A percentile compares a stretch with the other conserved stretches of the same genome.
Conservation (phyloP, 371 early-diverging fungal species). For the Syncephalastrum racemosum region DNA sequence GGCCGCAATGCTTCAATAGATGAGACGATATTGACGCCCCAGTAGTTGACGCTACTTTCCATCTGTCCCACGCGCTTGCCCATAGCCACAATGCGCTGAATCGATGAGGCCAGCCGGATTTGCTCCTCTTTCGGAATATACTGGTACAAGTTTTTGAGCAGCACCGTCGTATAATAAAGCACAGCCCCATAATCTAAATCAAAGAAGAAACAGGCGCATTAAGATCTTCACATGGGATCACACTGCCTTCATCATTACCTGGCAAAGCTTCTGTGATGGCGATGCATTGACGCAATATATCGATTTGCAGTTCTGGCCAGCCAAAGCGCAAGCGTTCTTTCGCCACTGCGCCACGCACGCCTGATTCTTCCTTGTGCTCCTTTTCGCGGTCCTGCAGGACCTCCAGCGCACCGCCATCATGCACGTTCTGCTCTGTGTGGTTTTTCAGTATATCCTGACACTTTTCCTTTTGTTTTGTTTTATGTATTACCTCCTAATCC, state of each 20-base stretch:
- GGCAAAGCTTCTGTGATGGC: constrained; percentile 70
- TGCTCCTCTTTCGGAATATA: constrained; percentile 70
- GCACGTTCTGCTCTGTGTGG: constrained; percentile 46
- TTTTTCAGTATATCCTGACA: not conserved
- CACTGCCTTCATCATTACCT: constrained; percentile 37
- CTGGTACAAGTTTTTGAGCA: constrained; percentile 64
- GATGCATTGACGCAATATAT: constrained; percentile 75
- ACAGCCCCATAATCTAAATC: constrained; percentile 58
- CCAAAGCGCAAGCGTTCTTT: constrained; percentile 48
- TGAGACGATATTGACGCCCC: constrained; percentile 52
- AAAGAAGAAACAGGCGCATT: not conserved
- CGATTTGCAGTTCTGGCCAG: constrained; percentile 79
- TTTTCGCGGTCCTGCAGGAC: constrained; percentile 20
- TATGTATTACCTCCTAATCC: constrained; percentile 58
- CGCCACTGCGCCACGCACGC: constrained; percentile 23
- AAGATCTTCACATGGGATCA: not conserved
- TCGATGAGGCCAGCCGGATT: constrained; percentile 59
- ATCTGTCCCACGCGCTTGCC: constrained; percentile 34
- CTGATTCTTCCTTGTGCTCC: constrained; percentile 6
- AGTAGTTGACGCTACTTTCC: constrained; percentile 42
- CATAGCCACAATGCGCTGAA: constrained; percentile 56
- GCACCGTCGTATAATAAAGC: constrained; percentile 62
- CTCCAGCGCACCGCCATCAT: constrained; percentile 43
- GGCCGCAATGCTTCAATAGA: constrained; percentile 34
- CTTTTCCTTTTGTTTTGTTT: not conserved